Evolutionary conservation across 2,329 filamentous ascomycete species (phyloP).

Genomic region (Colletotrichum spinosum): DNA sequence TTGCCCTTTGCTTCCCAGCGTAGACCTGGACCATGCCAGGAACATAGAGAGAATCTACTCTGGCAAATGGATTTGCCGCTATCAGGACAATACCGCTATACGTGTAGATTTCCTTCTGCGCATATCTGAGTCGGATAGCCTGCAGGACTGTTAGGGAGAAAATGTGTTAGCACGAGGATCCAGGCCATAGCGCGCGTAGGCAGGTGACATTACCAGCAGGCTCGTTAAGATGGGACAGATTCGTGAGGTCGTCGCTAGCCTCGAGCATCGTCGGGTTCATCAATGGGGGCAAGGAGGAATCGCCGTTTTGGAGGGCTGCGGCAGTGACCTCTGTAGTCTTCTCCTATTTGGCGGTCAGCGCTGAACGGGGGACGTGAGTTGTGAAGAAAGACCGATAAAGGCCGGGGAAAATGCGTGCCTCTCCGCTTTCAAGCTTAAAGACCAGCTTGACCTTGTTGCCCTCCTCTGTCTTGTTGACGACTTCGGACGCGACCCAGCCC

Average conservation of each 20-base stretch:
- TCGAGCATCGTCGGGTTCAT: constrained; percentile 99
- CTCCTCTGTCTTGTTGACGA: constrained; percentile 84
- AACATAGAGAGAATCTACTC: constrained; percentile 97
- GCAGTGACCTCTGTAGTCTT: constrained; percentile 83
- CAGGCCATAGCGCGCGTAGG: not conserved
- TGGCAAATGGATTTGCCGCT: constrained; percentile 96
- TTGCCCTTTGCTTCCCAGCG: constrained; percentile 94
- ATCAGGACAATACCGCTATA: constrained; percentile 99
- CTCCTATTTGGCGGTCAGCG: constrained; percentile 62
- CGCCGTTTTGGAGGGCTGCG: constrained; percentile 80
- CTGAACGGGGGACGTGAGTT: not conserved
- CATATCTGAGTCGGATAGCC: constrained; percentile 95
- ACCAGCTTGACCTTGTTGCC: constrained; percentile 89
- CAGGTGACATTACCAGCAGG: constrained; percentile 78
- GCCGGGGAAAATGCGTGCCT: constrained; percentile 65
- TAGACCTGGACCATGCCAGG: constrained; percentile 99
- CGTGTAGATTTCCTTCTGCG: constrained; percentile 99
- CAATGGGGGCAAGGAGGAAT: constrained; percentile 84
- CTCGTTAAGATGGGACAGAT: constrained; percentile 97
- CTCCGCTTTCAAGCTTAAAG: constrained; percentile 92
- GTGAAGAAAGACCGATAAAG: not conserved
- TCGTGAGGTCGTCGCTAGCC: constrained; percentile 97
- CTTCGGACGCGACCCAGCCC: constrained; percentile 97
- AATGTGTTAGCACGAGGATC: constrained; percentile 22
- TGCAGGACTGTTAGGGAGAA: constrained; percentile 77